phyloP scores from a whole-genome alignment of 2,329 filamentous ascomycete species.

The Pezicula carpinea region DNA sequence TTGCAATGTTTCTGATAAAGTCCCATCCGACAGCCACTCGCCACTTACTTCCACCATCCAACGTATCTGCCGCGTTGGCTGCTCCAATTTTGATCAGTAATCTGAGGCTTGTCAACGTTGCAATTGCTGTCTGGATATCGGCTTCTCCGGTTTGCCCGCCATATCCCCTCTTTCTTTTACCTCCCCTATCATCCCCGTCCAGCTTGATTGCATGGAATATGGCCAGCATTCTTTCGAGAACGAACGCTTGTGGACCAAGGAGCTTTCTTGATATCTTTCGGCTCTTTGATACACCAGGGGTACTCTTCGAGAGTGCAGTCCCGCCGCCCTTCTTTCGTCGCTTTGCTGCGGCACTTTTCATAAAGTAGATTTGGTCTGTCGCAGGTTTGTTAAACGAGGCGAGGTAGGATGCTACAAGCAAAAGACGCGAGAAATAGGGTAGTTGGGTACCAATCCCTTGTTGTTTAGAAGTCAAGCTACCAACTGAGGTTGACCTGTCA shows the following conservation, averaged over 20 bases:
- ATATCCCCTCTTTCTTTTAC: conserved; percentile 7
- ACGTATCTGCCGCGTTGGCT: conserved; percentile 49
- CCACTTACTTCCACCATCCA: conserved; percentile 71
- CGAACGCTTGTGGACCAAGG: conserved; percentile 71
- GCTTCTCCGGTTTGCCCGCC: conserved; percentile 31
- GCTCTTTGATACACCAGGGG: conserved; percentile 42
- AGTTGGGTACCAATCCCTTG: conserved; percentile 49
- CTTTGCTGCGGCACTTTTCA: conserved; percentile 35
- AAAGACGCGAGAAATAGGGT: conserved; percentile 67
- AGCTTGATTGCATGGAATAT: conserved; percentile 66
- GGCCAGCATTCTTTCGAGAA: conserved; percentile 72
- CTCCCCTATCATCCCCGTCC: conserved; percentile 25
- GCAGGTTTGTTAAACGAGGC: conserved; percentile 73
- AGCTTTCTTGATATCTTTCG: conserved; percentile 73
- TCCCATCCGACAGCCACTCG: conserved; percentile 78
- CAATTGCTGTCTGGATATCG: conserved; percentile 60
- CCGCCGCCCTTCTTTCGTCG: conserved; percentile 38
- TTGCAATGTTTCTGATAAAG: conserved; percentile 62
- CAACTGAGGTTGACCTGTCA: not conserved
- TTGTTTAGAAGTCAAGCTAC: not conserved
- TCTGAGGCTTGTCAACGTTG: conserved; percentile 67
- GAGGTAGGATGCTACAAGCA: conserved; percentile 74
- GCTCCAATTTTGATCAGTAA: conserved; percentile 61
- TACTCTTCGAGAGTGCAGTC: conserved; percentile 29
- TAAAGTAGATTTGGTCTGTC: conserved; percentile 73